Evolutionary conservation across 306 rosid genomes (phyloP), one percentile per base, ranked within the genome.

Genomic region (Trichosanthes cucumerina): DNA sequence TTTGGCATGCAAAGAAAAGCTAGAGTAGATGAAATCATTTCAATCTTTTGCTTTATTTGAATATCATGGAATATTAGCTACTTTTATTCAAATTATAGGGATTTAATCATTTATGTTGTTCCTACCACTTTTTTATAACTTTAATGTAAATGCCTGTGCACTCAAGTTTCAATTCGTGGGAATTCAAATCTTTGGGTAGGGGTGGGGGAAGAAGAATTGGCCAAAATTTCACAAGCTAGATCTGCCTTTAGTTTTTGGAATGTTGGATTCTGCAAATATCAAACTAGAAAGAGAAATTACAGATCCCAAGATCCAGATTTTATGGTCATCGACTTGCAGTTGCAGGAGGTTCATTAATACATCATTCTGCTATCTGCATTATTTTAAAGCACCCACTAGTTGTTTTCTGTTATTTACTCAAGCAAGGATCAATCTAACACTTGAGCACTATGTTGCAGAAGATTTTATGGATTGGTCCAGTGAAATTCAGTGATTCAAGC

Each of bases 391-490:
- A 6, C 34, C 46, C 7, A 72, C 34, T 47, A 26, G 24, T 72
- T 47, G 16, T 47, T 46, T 38, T 68, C 50, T 72, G 77, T 26
- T 11, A 8, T 13, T 75, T 33, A 15, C 26, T 41, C 72, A 23
- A 39, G 70, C 23, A 13, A 34, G 34, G 24, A 39, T 19, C 53
- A 9, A 26, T 24, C 71, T 77, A 56, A 77, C 71, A 21, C 69
- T 77, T 50, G 75, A 34, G 31, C 1, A 62, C 77, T 72, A 75
- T 50, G 34, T 81, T 81, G 59, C 89, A 95, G 98, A 88, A 95
- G 81, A 63, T 88, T 81, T 31, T 86, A 64, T 95, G 97, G 96
- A 89, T 95, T 76, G 97, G 97, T 84, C 90, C 96, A 23, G 89
- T 95, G 79, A 85, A 91, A 80, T 88, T 95, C 78, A 74, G 41